Percentiles rank a stretch among this genome's conserved stretches.
phyloP scores from a whole-genome alignment of 208 protist genomes.

The Leishmania aethiopica region DNA sequence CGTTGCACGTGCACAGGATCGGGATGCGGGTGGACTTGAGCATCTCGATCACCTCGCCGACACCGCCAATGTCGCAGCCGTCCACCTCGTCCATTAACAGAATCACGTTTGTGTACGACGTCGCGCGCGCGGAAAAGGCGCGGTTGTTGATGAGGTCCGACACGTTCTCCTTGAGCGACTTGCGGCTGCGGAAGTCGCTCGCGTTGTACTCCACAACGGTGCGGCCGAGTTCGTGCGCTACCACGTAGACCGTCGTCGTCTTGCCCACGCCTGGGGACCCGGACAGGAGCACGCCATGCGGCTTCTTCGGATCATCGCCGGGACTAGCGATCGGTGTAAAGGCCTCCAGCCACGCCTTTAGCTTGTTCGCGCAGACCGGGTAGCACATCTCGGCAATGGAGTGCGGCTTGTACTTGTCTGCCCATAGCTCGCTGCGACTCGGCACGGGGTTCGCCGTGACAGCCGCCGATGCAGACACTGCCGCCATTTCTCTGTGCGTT shows the following conservation, averaged over 20 bases:
- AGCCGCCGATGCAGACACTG: neutral
- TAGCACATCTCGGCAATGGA: constrained; percentile 94
- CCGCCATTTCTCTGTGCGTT: neutral
- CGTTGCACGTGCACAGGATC: constrained; percentile 99
- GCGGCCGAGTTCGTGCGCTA: constrained; percentile 88
- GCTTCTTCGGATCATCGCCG: constrained; percentile 49
- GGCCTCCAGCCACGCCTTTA: constrained; percentile 91
- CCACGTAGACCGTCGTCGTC: constrained; percentile 96
- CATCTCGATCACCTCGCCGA: constrained; percentile 95
- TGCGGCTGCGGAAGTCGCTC: constrained; percentile 97
- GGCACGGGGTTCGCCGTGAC: constrained; percentile 1
- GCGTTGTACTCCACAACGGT: constrained; percentile 99
- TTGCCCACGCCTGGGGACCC: constrained; percentile 99
- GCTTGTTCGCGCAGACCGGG: constrained; percentile 71
- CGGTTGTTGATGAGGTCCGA: constrained; percentile 74
- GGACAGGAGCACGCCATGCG: constrained; percentile 88
- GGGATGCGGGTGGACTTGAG: constrained; percentile 95
- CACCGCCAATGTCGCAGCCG: constrained; percentile 98
- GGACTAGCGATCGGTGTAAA: constrained; percentile 76
- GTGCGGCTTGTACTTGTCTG: constrained; percentile 97
- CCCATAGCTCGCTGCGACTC: constrained; percentile 87
- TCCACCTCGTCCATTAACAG: constrained; percentile 99
- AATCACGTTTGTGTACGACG: constrained; percentile 77
- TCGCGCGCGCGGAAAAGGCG: constrained; percentile 60
- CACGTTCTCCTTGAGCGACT: constrained; percentile 86